Evolutionary conservation across 2,329 filamentous ascomycete species (phyloP).

Genomic region (Bisporella sp.): DNA sequence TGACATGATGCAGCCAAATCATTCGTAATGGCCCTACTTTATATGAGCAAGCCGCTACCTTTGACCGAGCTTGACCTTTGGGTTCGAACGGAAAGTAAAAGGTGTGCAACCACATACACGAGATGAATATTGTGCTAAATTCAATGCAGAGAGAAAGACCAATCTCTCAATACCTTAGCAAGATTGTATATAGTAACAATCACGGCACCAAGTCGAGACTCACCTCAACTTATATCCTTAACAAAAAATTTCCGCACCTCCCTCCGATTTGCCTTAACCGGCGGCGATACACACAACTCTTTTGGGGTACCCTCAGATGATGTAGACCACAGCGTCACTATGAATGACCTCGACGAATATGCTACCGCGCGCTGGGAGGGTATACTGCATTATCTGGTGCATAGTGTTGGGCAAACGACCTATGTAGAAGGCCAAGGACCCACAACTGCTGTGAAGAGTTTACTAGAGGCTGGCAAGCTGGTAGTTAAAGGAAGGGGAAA

Average conservation of each 20-base stretch:
- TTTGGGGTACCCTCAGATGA: slow-evolving; percentile 80
- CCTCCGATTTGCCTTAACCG: slow-evolving; percentile 79
- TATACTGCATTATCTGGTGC: slow-evolving; percentile 92
- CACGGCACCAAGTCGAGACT: slow-evolving; percentile 51
- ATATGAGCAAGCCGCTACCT: slow-evolving; percentile 74
- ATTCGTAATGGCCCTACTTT: slow-evolving; percentile 92
- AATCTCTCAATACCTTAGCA: slow-evolving; percentile 73
- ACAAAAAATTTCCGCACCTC: slow-evolving; percentile 78
- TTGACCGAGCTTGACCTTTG: slow-evolving; percentile 78
- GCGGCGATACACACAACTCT: slow-evolving; percentile 75
- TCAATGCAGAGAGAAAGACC: slow-evolving; percentile 63
- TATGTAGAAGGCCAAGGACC: slow-evolving; percentile 44
- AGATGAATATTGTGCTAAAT: slow-evolving; percentile 7
- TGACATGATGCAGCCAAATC: slow-evolving; percentile 62
- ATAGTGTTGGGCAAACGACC: slow-evolving; percentile 54
- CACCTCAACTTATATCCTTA: slow-evolving; percentile 66
- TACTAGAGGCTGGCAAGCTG: slow-evolving; percentile 74
- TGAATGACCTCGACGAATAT: slow-evolving; percentile 74
- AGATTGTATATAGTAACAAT: slow-evolving; percentile 80
- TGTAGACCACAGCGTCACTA: slow-evolving; percentile 55
- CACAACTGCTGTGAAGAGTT: slow-evolving; percentile 73
- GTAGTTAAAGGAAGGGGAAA: slow-evolving; percentile 53
- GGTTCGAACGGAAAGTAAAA: slow-evolving; percentile 63
- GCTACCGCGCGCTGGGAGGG: slow-evolving; percentile 90
- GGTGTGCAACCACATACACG: slow-evolving; percentile 30